Evolutionary conservation across 805 yeast species (phyloP).

Genomic region (Ogataea salicorniae): DNA sequence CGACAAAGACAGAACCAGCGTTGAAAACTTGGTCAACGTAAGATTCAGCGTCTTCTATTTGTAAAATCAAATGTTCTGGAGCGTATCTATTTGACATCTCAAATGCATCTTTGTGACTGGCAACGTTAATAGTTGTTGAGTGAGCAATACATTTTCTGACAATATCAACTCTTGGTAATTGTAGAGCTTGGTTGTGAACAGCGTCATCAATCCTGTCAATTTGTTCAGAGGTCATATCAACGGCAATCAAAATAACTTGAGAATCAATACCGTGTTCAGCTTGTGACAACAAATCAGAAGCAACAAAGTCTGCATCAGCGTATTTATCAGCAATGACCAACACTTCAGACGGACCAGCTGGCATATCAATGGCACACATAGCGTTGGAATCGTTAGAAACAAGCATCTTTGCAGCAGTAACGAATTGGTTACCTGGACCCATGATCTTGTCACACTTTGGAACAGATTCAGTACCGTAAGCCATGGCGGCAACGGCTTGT

Average conservation of each 20-base stretch:
- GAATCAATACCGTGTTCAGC: slow-evolving; percentile 99
- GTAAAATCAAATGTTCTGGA: slow-evolving; percentile 95
- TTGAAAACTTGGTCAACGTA: slow-evolving; percentile 74
- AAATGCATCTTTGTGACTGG: slow-evolving; percentile 73
- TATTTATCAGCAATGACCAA: slow-evolving; percentile 85
- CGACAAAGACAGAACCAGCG: slow-evolving; percentile 97
- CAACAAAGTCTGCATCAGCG: slow-evolving; percentile 94
- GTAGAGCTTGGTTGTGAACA: slow-evolving; percentile 75
- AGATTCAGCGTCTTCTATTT: slow-evolving; percentile 70
- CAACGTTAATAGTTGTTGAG: slow-evolving; percentile 73
- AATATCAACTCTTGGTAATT: slow-evolving; percentile 87
- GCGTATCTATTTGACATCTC: slow-evolving; percentile 87
- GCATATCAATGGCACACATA: slow-evolving; percentile 96
- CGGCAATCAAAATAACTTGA: slow-evolving; percentile 89
- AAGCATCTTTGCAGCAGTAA: slow-evolving; percentile 98
- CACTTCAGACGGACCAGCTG: slow-evolving; percentile 99
- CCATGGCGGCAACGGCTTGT: slow-evolving; percentile 98
- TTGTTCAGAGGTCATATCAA: slow-evolving; percentile 56
- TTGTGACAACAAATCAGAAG: slow-evolving; percentile 92
- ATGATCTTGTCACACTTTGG: slow-evolving; percentile 94
- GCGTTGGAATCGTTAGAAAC: slow-evolving; percentile 95
- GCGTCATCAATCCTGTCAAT: slow-evolving; percentile 73
- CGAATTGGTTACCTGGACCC: slow-evolving; percentile 99
- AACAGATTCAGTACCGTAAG: slow-evolving; percentile 91
- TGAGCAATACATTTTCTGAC: slow-evolving; percentile 89